Evolutionary conservation across 352 stramenopile genomes (phyloP).

Genomic region (Phytophthora pinifolia): DNA sequence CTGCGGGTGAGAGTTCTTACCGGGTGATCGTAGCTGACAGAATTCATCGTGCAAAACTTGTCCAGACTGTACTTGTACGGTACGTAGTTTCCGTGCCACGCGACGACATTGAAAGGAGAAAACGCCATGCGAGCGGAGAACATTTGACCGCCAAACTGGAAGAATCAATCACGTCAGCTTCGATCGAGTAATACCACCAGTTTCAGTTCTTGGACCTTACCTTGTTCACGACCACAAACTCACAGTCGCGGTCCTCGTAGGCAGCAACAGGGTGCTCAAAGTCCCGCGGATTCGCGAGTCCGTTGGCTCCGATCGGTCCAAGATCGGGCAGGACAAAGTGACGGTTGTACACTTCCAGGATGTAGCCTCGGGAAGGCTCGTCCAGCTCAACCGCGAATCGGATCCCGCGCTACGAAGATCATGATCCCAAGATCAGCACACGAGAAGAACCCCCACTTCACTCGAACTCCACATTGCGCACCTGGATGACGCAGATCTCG

Average conservation of each 20-base stretch:
- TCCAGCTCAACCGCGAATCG: conserved; percentile 91
- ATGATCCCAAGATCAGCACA: too few relatives aligned
- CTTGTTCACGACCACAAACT: conserved; percentile 78
- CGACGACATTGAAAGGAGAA: conserved; percentile 97
- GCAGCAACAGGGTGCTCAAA: conserved; percentile 92
- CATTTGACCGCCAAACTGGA: conserved; percentile 85
- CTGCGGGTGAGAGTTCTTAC: conserved; percentile 14
- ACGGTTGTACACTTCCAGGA: conserved; percentile 95
- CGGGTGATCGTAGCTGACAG: conserved; percentile 95
- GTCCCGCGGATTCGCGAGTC: conserved; percentile 95
- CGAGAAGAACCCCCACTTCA: too few relatives aligned
- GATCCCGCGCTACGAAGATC: conserved; percentile 87
- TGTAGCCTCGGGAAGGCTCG: conserved; percentile 90
- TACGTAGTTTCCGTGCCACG: conserved; percentile 98
- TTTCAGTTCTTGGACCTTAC: conserved; percentile 8
- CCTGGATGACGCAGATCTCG: conserved; percentile 96
- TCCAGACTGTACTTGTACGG: conserved; percentile 97
- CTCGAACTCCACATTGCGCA: too few relatives aligned
- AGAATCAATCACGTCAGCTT: conserved; percentile 3
- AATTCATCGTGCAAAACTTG: conserved; percentile 96
- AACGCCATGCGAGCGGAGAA: conserved; percentile 86
- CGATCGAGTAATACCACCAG: background rate
- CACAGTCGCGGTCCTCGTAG: conserved; percentile 87
- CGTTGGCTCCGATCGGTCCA: conserved; percentile 96
- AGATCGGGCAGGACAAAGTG: conserved; percentile 96